Conservation (phyloP, 805 yeast species). For the Tetrapisispora nanseiensis region DNA sequence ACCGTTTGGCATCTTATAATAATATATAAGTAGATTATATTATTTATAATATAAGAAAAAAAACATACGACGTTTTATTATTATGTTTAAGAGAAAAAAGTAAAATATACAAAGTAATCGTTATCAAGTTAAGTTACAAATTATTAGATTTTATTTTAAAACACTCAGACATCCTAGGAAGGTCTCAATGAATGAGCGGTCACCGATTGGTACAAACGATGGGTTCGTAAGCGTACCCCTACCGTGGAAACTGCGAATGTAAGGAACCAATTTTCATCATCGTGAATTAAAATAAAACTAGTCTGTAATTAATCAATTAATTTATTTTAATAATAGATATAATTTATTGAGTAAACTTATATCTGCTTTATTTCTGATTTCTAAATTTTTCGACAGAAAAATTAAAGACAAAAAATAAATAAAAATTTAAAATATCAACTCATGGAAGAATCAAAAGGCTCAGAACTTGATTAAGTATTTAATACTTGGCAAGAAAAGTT, state of each 20-base stretch:
- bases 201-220: slow-evolving; percentile 62
- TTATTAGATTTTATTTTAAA: slow-evolving; percentile 4
- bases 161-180: slow-evolving; percentile 89
- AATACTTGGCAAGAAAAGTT: slow-evolving; percentile 83
- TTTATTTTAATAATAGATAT: too few relatives aligned
- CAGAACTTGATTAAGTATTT: slow-evolving; percentile 25
- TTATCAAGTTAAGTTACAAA: slow-evolving; percentile 4
- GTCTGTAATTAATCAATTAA: not conserved
- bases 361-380: too few relatives aligned
- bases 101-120: too few relatives aligned
- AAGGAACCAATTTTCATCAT: slow-evolving; percentile 65
- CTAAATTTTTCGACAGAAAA: not conserved
- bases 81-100: too few relatives aligned
- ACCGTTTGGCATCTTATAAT: slow-evolving; percentile 42
- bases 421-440: not conserved
- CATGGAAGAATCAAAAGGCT: slow-evolving; percentile 16
- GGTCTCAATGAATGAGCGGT: slow-evolving; percentile 62
- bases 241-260: slow-evolving; percentile 97
- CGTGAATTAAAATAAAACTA: slow-evolving; percentile 21
- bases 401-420: not conserved
- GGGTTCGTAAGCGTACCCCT: slow-evolving; percentile 76
- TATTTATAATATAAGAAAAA: too few relatives aligned
- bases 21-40: too few relatives aligned
- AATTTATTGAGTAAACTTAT: not conserved
- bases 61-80: too few relatives aligned